phyloP scores from a whole-genome alignment of 2,329 filamentous ascomycete genomes.

The Fusarium tjaetaba region DNA sequence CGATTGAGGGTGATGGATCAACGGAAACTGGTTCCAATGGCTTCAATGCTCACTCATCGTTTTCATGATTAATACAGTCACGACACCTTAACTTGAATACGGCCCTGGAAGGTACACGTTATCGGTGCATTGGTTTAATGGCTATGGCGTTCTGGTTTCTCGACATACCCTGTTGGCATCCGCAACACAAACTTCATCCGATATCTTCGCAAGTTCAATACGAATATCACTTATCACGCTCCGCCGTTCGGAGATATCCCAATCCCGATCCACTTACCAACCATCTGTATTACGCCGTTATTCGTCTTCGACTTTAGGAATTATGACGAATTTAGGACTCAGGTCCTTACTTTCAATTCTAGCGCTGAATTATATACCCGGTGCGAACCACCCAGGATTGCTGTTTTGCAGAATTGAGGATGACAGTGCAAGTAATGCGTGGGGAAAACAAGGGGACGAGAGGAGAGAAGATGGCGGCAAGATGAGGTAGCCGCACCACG shows the following conservation, averaged over 20 bases:
- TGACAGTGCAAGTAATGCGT: constrained; percentile 26
- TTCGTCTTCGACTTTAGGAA: constrained; percentile 12
- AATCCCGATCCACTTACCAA: neutral
- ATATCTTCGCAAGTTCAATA: constrained; percentile 21
- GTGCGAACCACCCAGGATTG: constrained; percentile 32
- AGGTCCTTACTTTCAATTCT: constrained; percentile 38
- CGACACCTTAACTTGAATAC: constrained; percentile 43
- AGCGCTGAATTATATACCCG: constrained; percentile 44
- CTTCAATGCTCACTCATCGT: constrained; percentile 36
- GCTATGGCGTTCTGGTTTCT: constrained; percentile 51
- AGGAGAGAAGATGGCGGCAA: neutral
- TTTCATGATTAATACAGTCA: constrained; percentile 43
- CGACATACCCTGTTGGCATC: constrained; percentile 31
- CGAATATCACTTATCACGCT: constrained; percentile 4
- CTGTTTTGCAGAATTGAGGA: constrained; percentile 30
- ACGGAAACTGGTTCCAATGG: constrained; percentile 68
- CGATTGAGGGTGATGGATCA: constrained; percentile 87
- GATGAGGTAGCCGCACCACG: constrained; percentile 15
- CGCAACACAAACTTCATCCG: constrained; percentile 16
- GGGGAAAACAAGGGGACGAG: neutral
- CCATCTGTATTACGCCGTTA: neutral
- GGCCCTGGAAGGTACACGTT: constrained; percentile 33
- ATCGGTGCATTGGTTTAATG: constrained; percentile 45
- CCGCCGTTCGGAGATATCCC: neutral
- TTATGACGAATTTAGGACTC: constrained; percentile 27